Base-by-base conservation (phyloP, 345 rosid species). In the Linum lewisii region DNA sequence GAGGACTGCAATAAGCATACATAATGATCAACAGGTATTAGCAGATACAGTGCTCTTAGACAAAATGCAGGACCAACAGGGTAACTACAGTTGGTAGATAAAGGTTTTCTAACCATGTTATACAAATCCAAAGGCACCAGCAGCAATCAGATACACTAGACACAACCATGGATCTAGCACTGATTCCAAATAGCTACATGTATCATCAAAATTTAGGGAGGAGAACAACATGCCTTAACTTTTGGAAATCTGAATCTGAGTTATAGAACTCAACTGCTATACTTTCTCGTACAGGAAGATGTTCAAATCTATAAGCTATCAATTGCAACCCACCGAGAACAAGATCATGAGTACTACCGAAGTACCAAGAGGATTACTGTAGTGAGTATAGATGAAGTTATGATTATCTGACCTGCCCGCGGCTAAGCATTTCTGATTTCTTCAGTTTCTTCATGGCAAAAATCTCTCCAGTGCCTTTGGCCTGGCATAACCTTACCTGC, bases 381-480 rank as follows among this genome's bases (percentile, higher is more conserved):
- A 42, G 47, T 13, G 16, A 42, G 47, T 42, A 42, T 42, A 42
- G 16, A 42, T 42, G 47, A 42, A 42, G 15, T 22, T 59, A 51
- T 19, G 42, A 15, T 55, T n/a, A 54, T 44, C 45, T 75, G 64
- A 88, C 99, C 97, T 93, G 97, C 63, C 99, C 99, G 69, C 99
- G 95, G 76, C 94, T 88, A 77, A 93, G 97, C 99, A 93, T 93
- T 66, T 93, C 99, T 16, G 91, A 86, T 69, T 88, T 88, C 76
- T 89, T 93, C 81, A 93, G 64, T 69, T 93, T 93, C 84, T 93
- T 93, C 97, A 93, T 84, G 26, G 99, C 95, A 58, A 77, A 89
- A 70, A 93, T 82, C 73, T 93, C 94, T 66, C 95, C 88, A 0
- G 89, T 86, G 60, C 55, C 69, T 83, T 88, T 93, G 67, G 83